phyloP scores from a whole-genome alignment of 768 basidiomycete genomes.

The Sutorius australiensis region DNA sequence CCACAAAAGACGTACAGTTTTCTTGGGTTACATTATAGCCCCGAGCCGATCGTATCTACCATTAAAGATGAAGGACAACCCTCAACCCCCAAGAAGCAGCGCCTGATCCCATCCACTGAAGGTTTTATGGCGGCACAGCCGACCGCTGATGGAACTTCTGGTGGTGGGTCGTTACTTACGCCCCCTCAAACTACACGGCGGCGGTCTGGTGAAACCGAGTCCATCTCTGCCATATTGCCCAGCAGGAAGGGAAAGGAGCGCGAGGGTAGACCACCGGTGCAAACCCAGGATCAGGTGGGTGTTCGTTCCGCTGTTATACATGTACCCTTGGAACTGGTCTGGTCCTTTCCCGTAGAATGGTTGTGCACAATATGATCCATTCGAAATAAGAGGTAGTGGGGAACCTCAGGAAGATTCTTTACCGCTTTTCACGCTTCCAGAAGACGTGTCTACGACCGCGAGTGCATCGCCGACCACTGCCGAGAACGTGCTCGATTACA shows the following conservation, averaged over 20 bases:
- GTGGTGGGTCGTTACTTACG: constrained; percentile 15
- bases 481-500: constrained; percentile 27
- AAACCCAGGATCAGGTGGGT: constrained; percentile 15
- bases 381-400: background rate
- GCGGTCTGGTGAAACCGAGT: background rate
- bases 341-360: background rate
- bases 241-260: constrained; percentile 30
- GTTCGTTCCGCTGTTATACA: background rate
- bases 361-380: background rate
- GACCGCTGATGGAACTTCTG: background rate
- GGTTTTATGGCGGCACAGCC: background rate
- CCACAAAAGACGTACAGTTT: constrained; percentile 19
- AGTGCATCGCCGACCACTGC: constrained; percentile 23
- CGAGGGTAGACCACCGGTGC: constrained; percentile 1
- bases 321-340: background rate
- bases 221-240: constrained; percentile 2
- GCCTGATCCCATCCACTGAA: constrained; percentile 2
- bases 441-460: constrained; percentile 7
- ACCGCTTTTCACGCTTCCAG: constrained; percentile 17
- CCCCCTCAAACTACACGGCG: constrained; percentile 28
- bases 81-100: constrained; percentile 24
- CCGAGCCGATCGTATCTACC: background rate
- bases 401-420: constrained; percentile 13
- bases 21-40: constrained; percentile 21
- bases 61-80: constrained; percentile 18